These are phyloP conservation scores for Sporothrix curviconia DNA, from an alignment of 2,329 filamentous ascomycete genomes.

Conservation along the genomic window DNA sequence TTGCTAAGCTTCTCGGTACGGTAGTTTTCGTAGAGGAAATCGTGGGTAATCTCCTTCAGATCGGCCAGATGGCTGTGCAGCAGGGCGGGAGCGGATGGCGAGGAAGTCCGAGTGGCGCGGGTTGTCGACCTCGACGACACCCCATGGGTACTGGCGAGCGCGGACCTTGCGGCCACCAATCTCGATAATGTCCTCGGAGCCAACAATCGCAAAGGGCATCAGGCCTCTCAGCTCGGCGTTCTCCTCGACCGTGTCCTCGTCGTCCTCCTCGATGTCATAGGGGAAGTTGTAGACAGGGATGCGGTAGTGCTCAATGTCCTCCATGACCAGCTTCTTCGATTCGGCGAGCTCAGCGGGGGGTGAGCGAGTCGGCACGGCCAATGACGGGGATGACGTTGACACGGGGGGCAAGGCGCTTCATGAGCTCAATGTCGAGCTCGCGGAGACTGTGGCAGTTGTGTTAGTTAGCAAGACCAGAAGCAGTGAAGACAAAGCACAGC, in stretches of 20 bases:
- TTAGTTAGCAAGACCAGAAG: not conserved
- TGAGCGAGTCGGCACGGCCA: conserved; percentile 95
- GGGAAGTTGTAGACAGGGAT: conserved; percentile 99
- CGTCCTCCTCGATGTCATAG: conserved; percentile 98
- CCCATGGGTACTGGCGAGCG: conserved; percentile 97
- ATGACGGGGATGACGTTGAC: conserved; percentile 99
- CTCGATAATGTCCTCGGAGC: conserved; percentile 91
- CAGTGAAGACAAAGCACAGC: not conserved
- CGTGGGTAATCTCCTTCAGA: conserved; percentile 98
- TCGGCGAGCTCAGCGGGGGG: conserved; percentile 92
- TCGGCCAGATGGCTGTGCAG: conserved; percentile 97
- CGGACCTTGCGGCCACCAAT: conserved; percentile 87
- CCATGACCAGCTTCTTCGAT: conserved; percentile 99
- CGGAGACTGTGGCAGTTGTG: conserved; percentile 59
- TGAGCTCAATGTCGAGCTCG: conserved; percentile 97
- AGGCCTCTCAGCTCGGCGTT: conserved; percentile 94
- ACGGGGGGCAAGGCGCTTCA: conserved; percentile 96
- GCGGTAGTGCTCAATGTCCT: conserved; percentile 99
- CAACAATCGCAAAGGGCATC: conserved; percentile 99
- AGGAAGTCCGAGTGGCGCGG: conserved; percentile 98
- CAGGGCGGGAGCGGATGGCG: conserved; percentile 89
- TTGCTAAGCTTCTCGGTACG: conserved; percentile 99
- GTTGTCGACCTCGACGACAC: conserved; percentile 98
- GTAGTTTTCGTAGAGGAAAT: conserved; percentile 99
- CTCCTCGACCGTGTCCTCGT: conserved; percentile 98